phyloP scores from a whole-genome alignment of 2,329 filamentous ascomycete genomes.

The Hortaea sp. region DNA sequence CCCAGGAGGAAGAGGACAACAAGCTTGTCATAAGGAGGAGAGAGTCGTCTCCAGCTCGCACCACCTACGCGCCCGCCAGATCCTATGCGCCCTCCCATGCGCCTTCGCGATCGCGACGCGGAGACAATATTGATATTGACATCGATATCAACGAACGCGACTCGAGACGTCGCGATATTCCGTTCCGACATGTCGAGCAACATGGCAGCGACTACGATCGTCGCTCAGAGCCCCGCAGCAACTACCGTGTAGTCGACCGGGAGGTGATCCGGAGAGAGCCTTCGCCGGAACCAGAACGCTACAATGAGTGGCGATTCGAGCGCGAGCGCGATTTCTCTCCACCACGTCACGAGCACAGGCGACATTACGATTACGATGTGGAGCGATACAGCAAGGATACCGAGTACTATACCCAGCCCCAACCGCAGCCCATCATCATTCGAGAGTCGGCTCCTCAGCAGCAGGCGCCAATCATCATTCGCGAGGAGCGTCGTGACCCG shows the following conservation, averaged over 20 bases:
- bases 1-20: constrained; percentile 33
- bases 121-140: constrained; percentile 25
- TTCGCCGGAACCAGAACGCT: constrained; percentile 32
- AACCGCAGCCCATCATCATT: constrained; percentile 45
- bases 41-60: constrained; percentile 2
- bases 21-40: constrained; percentile 40
- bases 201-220: constrained; percentile 16
- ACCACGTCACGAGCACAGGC: constrained; percentile 23
- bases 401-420: constrained; percentile 41
- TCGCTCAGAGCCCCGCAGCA: constrained; percentile 16
- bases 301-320: constrained; percentile 43
- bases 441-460: constrained; percentile 29
- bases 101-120: constrained; percentile 3
- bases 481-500: constrained; percentile 36
- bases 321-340: constrained; percentile 39
- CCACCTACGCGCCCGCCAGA: constrained; percentile 11
- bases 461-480: constrained; percentile 43
- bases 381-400: constrained; percentile 44
- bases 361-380: constrained; percentile 30
- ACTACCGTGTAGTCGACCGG: constrained; percentile 29
- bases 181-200: constrained; percentile 24
- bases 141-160: constrained; percentile 28
- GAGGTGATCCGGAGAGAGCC: constrained; percentile 22
- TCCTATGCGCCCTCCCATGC: constrained; percentile 14
- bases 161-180: constrained; percentile 20